Base-by-base conservation (phyloP, 2,329 filamentous ascomycete species). In the Monosporascus sp. region DNA sequence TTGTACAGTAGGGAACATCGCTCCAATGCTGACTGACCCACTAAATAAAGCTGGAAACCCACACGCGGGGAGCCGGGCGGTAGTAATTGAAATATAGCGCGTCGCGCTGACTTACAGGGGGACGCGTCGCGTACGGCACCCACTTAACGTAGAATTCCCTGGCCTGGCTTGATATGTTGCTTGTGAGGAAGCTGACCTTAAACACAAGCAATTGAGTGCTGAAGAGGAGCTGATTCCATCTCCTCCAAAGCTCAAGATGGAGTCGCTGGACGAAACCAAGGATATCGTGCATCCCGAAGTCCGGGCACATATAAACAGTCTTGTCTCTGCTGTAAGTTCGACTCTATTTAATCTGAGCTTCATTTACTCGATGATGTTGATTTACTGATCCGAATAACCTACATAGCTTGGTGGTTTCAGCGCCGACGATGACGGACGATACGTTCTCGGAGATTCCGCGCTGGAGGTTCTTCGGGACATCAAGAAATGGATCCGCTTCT, bases 401-500 rank as follows among this genome's bases (percentile, higher is more conserved):
- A 47, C 41, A 35, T 69, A 96, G 91, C 85, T 97, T 59, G 93
- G 92, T 74, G 93, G 92, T 51, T 84, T 85, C 64, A 88, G 88
- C 63, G 78, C 85, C 50, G 88, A 90, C 60, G 86, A 93, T 63
- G 86, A 91, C 65, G 89, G 89, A 53, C 81, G 81, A 65, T 99
- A 99, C 70, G 81, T 90, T 44, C 84, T 97, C 37, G 94, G 94
- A 71, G 93, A 97, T 71, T 93, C 97, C 68, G 93, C 92, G 14
- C 78, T 96, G 55, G 89, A 94, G 54, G 94, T 92, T 65, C 78
- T 99, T 53, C 91, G 93, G 58, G 94, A 99, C 72, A 80, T 99
- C 52, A 93, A 94, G 68, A 87, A 88, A 82, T 99, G 94, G 94
- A 81, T 99, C 61, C 91, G 91, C 62, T 84, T 96, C 58, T 94